Percentiles rank a stretch among this genome's conserved stretches.
Evolutionary conservation across 495 filamentous ascomycete species (phyloP).

Genomic region (Penicillium psychrofluorescens): DNA sequence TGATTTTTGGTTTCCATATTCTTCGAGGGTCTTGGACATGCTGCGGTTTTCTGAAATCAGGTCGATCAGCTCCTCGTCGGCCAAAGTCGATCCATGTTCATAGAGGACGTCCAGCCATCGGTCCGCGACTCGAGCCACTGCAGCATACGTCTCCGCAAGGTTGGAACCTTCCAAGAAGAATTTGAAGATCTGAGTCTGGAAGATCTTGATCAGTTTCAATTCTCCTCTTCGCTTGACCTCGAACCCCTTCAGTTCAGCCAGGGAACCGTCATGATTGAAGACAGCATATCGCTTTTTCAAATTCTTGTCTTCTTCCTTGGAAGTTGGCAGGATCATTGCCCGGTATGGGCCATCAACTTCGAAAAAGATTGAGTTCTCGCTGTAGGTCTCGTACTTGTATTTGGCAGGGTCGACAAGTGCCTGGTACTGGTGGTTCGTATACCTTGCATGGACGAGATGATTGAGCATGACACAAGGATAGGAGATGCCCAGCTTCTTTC

Average conservation of each 20-base stretch:
- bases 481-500: conserved; percentile 90
- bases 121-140: conserved; percentile 93
- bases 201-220: conserved; percentile 98
- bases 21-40: conserved; percentile 93
- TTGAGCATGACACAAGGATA: conserved; percentile 99
- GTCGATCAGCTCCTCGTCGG: conserved; percentile 95
- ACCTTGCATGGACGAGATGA: conserved; percentile 88
- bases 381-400: conserved; percentile 89
- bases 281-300: conserved; percentile 99
- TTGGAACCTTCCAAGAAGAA: conserved; percentile 93
- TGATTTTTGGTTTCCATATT: conserved; percentile 93
- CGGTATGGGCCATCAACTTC: conserved; percentile 97
- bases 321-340: conserved; percentile 96
- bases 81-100: conserved; percentile 75
- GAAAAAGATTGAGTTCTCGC: conserved; percentile 99
- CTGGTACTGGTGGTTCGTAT: conserved; percentile 97
- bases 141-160: conserved; percentile 78
- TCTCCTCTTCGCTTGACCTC: conserved; percentile 98
- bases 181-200: conserved; percentile 98
- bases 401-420: conserved; percentile 69
- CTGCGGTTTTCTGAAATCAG: conserved; percentile 98
- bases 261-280: conserved; percentile 93
- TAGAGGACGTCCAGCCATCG: conserved; percentile 92
- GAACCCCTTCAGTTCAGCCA: conserved; percentile 98
- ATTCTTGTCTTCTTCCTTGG: conserved; percentile 98